These are phyloP conservation scores for Tylopilus sp. DNA, from an alignment of 768 basidiomycete genomes.

Conservation along the genomic window DNA sequence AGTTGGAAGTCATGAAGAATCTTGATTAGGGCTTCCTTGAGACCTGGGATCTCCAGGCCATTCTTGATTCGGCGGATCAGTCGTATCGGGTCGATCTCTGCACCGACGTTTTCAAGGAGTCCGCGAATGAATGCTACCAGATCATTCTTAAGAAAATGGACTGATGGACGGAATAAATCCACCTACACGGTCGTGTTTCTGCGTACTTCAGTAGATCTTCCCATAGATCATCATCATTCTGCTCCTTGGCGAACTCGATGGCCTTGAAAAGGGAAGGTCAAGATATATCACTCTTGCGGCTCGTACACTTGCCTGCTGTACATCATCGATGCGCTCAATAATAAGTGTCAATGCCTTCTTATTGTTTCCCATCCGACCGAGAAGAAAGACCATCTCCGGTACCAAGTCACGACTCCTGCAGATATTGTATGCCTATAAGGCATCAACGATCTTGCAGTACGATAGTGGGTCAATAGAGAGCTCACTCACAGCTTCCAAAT, in stretches of 20 bases:
- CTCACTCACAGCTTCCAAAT: constrained; percentile 66
- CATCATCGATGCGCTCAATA: constrained; percentile 92
- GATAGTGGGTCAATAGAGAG: neutral
- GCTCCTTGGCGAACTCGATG: constrained; percentile 97
- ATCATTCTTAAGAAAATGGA: neutral
- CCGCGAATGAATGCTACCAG: constrained; percentile 87
- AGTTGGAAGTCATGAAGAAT: constrained; percentile 95
- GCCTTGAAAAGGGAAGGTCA: constrained; percentile 47
- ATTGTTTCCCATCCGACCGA: constrained; percentile 97
- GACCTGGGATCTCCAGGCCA: constrained; percentile 92
- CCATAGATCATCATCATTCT: constrained; percentile 96
- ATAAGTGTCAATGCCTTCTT: constrained; percentile 92
- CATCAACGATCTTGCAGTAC: neutral
- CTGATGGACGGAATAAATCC: neutral
- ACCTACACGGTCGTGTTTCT: constrained; percentile 83
- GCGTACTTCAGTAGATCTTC: constrained; percentile 94
- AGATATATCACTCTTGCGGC: neutral
- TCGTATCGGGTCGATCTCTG: constrained; percentile 92
- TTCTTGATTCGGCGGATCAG: constrained; percentile 94
- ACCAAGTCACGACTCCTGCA: constrained; percentile 86
- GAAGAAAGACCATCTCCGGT: constrained; percentile 94
- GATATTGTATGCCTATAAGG: constrained; percentile 71
- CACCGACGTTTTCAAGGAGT: constrained; percentile 91
- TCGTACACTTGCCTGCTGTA: constrained; percentile 61
- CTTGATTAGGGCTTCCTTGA: constrained; percentile 93